Base-by-base conservation (phyloP, 805 yeast species). In the Scheffersomyces stipitis region DNA sequence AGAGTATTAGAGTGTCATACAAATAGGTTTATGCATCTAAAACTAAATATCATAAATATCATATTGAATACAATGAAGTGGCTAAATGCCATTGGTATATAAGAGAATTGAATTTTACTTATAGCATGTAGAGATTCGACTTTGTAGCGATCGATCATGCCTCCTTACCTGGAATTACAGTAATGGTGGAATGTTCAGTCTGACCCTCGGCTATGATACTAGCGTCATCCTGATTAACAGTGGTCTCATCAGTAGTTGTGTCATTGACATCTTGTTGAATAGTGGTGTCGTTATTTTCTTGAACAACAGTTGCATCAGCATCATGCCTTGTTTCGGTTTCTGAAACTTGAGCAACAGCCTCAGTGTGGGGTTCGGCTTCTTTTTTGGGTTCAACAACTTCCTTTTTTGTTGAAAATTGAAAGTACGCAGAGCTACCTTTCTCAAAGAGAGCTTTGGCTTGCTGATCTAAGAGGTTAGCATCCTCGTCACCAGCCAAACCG, bases 271-370 rank as follows among this genome's bases (percentile, higher is more conserved):
- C 72, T 36, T 67, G 75, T 37, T 64, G 71, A 28, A 65, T 61
- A 4, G 73, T 69, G 5, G 79, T 78, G 49, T 75, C 80, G 32
- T 66, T 65, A 37, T 56, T 53, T 29, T 64, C 71, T 40, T 72
- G 77, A 18, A 69, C 71, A 13, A 71, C 59, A 1, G 78, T 73
- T 7, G 72, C 55, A 48, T 75, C 80, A 10, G 74, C 76, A 49
- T 75, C 78, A n/a, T 43, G 30, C 55, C 56, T 4, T 14, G 26
- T 22, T 15, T 43, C 23, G 26, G 28, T 26, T 18, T 41, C 39
- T 16, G 29, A 26, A 14, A 33, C 40, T 4, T 14, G 14, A 8
- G 23, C 29, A 15, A 10, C 15, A 26, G 38, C 38, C 37, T 40
- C 33, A 34, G 42, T 35, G 13, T 43, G 45, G 13, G 34, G 33